phyloP scores from a whole-genome alignment of 768 basidiomycete species.

The Lactifluus subvellereus region DNA sequence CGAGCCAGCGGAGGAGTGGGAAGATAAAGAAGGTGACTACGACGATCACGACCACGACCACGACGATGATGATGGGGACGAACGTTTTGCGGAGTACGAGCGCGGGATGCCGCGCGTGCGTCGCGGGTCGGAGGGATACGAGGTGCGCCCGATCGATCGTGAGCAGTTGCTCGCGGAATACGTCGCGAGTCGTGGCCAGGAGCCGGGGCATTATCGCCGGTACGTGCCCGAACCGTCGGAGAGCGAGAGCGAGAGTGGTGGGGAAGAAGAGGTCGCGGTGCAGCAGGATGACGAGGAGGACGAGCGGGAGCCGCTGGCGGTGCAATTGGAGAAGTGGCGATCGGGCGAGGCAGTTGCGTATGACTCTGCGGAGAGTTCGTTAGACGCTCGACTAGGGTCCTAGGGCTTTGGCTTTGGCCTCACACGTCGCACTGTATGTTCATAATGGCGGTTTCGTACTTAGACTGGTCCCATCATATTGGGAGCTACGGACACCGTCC shows the following conservation, averaged over 20 bases:
- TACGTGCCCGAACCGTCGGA: conserved; percentile 54
- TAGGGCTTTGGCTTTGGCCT: too few relatives aligned
- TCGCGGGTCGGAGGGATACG: conserved; percentile 79
- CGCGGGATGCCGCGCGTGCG: conserved; percentile 36
- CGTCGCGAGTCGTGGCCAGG: conserved; percentile 46
- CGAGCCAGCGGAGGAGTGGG: conserved; percentile 29
- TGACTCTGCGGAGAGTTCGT: not conserved
- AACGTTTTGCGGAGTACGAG: conserved; percentile 21
- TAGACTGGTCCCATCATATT: not conserved
- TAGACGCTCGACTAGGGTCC: too few relatives aligned
- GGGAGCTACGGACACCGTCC: not conserved
- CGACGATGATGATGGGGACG: conserved; percentile 31
- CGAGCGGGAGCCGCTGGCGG: conserved; percentile 35
- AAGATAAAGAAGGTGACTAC: conserved; percentile 16
- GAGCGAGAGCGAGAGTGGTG: conserved; percentile 29
- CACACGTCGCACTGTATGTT: too few relatives aligned
- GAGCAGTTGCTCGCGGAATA: conserved; percentile 60
- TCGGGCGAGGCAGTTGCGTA: conserved; percentile 21
- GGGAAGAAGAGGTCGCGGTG: not conserved
- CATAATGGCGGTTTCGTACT: not conserved
- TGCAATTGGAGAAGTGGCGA: conserved; percentile 28
- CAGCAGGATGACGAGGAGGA: conserved; percentile 30
- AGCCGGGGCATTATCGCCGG: conserved; percentile 56
- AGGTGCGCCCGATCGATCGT: conserved; percentile 55
- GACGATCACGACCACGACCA: conserved; percentile 25